A percentile compares a stretch with the other conserved stretches of the same genome.
Evolutionary conservation across 2,329 filamentous ascomycete genomes (phyloP).

Genomic region (Claviceps sorghi): DNA sequence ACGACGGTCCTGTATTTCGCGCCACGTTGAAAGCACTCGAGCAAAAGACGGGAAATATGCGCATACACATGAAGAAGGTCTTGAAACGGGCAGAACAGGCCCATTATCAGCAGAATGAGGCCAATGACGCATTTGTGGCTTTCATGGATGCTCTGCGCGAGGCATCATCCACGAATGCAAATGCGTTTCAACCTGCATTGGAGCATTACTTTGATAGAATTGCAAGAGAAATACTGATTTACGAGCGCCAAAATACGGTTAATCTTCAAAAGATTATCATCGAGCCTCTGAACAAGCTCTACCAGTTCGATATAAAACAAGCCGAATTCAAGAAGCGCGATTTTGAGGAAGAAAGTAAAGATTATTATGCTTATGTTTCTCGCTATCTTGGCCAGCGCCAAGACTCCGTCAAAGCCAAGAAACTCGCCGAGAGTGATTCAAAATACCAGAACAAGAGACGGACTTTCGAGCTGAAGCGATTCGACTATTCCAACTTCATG

Average conservation of each 20-base stretch:
- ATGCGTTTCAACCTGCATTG: slow-evolving; percentile 89
- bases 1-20: slow-evolving; percentile 89
- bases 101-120: slow-evolving; percentile 61
- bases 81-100: slow-evolving; percentile 88
- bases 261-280: slow-evolving; percentile 91
- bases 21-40: slow-evolving; percentile 94
- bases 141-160: slow-evolving; percentile 82
- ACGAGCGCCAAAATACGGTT: slow-evolving; percentile 69
- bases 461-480: slow-evolving; percentile 92
- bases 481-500: slow-evolving; percentile 98
- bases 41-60: slow-evolving; percentile 92
- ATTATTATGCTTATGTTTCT: slow-evolving; percentile 92
- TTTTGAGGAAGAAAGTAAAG: slow-evolving; percentile 96
- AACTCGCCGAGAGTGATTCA: slow-evolving; percentile 81
- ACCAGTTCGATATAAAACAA: slow-evolving; percentile 93
- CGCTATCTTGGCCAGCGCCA: slow-evolving; percentile 92
- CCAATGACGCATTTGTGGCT: slow-evolving; percentile 69
- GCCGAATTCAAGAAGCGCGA: slow-evolving; percentile 94
- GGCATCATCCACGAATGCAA: slow-evolving; percentile 78
- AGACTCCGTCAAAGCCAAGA: slow-evolving; percentile 95
- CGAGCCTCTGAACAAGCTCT: slow-evolving; percentile 80
- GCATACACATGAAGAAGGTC: slow-evolving; percentile 87
- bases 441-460: slow-evolving; percentile 91
- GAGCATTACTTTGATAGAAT: slow-evolving; percentile 99
- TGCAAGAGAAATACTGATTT: slow-evolving; percentile 72